Evolutionary conservation across 306 rosid genomes (phyloP).

Genomic region (Neltuma alba): DNA sequence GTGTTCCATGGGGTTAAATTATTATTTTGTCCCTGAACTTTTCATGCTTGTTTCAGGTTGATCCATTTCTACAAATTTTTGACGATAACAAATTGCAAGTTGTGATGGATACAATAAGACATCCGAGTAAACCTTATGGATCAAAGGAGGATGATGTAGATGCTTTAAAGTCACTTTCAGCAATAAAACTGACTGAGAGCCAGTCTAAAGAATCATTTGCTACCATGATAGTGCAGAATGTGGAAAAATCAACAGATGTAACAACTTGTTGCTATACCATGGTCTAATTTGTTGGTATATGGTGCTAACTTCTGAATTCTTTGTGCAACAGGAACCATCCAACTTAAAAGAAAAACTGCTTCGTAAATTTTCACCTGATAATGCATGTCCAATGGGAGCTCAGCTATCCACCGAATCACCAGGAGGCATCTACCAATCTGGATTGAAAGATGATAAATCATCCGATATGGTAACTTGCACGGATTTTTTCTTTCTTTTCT

Average conservation of each 20-base stretch:
- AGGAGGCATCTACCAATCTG: slow-evolving; percentile 46
- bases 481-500: background rate
- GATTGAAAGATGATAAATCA: slow-evolving; percentile 46
- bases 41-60: slow-evolving; percentile 55
- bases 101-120: slow-evolving; percentile 38
- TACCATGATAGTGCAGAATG: slow-evolving; percentile 66
- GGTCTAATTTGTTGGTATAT: slow-evolving; percentile 13
- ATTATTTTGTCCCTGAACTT: background rate
- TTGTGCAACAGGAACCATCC: slow-evolving; percentile 54
- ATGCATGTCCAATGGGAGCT: slow-evolving; percentile 81
- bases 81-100: slow-evolving; percentile 73
- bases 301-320: slow-evolving; percentile 30
- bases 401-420: slow-evolving; percentile 55
- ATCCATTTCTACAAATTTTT: slow-evolving; percentile 76
- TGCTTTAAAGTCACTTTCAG: slow-evolving; percentile 64
- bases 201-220: slow-evolving; percentile 73
- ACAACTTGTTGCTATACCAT: slow-evolving; percentile 19
- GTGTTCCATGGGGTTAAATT: slow-evolving; percentile 22
- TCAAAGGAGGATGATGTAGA: slow-evolving; percentile 71
- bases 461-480: slow-evolving; percentile 48
- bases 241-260: slow-evolving; percentile 61
- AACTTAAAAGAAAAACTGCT: slow-evolving; percentile 63
- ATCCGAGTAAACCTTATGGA: slow-evolving; percentile 57
- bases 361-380: slow-evolving; percentile 69
- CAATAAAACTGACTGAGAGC: slow-evolving; percentile 56